phyloP scores from a whole-genome alignment of 2,329 filamentous ascomycete species.

The Trichoderma aggressivum region DNA sequence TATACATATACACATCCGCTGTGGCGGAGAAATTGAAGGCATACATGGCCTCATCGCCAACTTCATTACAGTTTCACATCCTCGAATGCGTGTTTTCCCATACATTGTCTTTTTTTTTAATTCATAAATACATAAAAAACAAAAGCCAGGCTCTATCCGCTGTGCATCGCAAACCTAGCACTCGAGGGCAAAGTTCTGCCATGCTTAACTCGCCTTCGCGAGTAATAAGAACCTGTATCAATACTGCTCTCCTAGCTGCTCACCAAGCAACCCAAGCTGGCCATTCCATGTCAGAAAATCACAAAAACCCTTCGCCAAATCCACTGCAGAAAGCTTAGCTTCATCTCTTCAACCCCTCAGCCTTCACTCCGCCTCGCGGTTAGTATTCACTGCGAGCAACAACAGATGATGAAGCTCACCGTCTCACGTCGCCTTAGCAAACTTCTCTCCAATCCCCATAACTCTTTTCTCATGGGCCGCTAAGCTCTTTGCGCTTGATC shows the following conservation, averaged over 20 bases:
- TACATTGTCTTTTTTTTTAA: neutral
- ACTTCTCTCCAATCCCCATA: neutral
- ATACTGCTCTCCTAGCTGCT: neutral
- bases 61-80: neutral
- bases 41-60: neutral
- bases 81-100: neutral
- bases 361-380: neutral
- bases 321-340: neutral
- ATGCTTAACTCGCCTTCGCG: neutral
- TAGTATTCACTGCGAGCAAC: neutral
- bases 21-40: neutral
- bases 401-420: neutral
- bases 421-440: neutral
- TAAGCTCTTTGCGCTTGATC: conserved; percentile 31
- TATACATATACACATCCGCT: neutral
- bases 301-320: neutral
- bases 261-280: neutral
- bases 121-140: neutral
- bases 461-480: conserved; percentile 20
- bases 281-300: neutral
- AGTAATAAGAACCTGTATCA: neutral
- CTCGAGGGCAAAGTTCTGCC: neutral
- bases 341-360: neutral
- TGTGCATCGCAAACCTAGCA: neutral
- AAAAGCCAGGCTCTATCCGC: neutral